Base-by-base conservation (phyloP, 805 yeast genomes). In the Ogataea sp. region DNA sequence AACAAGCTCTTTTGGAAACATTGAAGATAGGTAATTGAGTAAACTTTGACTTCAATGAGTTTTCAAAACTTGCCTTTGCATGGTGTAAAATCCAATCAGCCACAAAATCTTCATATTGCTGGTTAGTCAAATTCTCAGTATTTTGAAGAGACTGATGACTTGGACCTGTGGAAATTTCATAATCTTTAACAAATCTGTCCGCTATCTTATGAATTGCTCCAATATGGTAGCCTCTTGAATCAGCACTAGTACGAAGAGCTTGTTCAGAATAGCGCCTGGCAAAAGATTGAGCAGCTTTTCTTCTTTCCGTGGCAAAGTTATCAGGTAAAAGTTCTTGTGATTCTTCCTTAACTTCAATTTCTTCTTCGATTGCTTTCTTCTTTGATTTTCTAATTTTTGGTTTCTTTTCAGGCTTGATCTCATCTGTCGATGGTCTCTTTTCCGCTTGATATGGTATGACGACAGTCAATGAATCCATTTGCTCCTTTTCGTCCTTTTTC, bases 1-100 rank as follows among this genome's bases (percentile, higher is more conserved):
- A 71, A 52, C 93, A 83, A 11, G 64, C 57, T 15, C 70, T 52
- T 7, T 51, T 50, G 11, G 46, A 36, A 4, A 62, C 51, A 10
- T 46, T 43, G 35, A 52, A 57, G 3, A 56, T 36, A 13, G 52
- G 51, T 25, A 40, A 32, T 20, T 34, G 41, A 20, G 36, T 42
- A 3, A 37, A 23, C 3, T 38, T 36, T 14, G 44, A 20, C 9
- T 40, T n/a, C 1, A 32, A 14, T 15, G 34, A 16, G n/a, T 15
- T 37, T n/a, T 15, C 37, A 32, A 32, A n/a, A n/a, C 27, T 9
- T 34, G 17, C 46, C 26, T 47, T 44, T 4, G 48, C 25, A 15
- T 40, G 41, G 26, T 47, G 44, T 2, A 29, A 29, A 21, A 43
- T 51, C 57, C 56, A 55, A 17, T 47, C 41, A 1, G 41, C 13